These are phyloP conservation scores for Chaetomium olivaceum DNA, from an alignment of 2,329 filamentous ascomycete genomes.

Conservation along the genomic window DNA sequence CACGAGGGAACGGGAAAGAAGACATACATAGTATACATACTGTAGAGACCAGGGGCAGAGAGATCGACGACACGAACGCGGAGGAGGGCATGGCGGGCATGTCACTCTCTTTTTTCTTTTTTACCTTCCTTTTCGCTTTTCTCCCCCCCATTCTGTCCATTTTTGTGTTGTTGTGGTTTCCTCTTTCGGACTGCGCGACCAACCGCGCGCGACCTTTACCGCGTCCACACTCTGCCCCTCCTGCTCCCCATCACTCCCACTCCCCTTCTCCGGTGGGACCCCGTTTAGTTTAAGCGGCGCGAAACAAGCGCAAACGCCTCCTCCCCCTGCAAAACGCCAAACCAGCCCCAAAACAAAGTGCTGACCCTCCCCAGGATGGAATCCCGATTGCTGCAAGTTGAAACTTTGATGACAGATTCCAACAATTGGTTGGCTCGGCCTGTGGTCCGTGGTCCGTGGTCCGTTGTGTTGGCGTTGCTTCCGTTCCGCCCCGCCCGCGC, in stretches of 20 bases:
- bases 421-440: not conserved
- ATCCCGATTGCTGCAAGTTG: not conserved
- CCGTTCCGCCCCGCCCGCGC: not conserved
- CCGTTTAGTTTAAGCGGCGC: too few relatives aligned
- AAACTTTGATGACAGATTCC: not conserved
- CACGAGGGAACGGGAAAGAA: not conserved
- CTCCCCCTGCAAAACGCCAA: not conserved
- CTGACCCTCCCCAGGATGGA: slow-evolving; percentile 6
- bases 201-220: not conserved
- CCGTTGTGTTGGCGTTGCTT: not conserved
- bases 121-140: not conserved
- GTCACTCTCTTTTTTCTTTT: not conserved
- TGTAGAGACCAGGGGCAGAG: not conserved
- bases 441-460: not conserved
- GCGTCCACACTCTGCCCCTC: not conserved
- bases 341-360: not conserved
- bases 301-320: not conserved
- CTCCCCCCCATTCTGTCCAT: not conserved
- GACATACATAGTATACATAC: too few relatives aligned
- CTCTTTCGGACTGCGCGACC: not conserved
- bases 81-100: not conserved
- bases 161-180: not conserved
- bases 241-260: not conserved
- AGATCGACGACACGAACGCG: not conserved
- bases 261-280: not conserved